Base-by-base conservation (phyloP, 164 flowering plant species). In the Vitis amurensis region DNA sequence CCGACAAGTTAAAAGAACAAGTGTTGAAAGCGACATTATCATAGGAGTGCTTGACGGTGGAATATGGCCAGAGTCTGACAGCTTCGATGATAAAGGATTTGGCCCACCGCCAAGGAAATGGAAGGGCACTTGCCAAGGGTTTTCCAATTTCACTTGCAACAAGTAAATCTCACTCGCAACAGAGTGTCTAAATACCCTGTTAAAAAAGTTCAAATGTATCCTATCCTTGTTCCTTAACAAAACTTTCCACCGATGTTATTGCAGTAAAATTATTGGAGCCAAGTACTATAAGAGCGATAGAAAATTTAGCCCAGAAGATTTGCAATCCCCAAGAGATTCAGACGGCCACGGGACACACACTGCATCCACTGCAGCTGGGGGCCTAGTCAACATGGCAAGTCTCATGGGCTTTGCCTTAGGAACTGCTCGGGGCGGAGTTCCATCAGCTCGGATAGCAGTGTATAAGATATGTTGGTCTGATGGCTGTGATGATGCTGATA, bases 131-230 rank as follows among this genome's bases (percentile, higher is more conserved):
- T 90, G 90, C 67, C 66, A 69, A 10, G 66, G 56, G 0, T 74
- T 79, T 1, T 50, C 59, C 15, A 79, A 85, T 53, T 86, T 87
- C 76, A 84, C 90, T 13, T 89, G 94, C 82, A 89, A 87, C 83
- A 87, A 83, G 93, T 87, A 78, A 71, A 9, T 44, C 17, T 55
- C 2, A 19, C 27, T 23, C 2, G 27, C 27, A 1, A 23, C 27
- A 23, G 2, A 23, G 27, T 23, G 27, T 23, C 27, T 23, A 23
- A 23, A 23, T 23, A 23, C 27, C 27, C 27, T 23, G 27, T 23
- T 23, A 0, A 1, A 23, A 23, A 23, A 23, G 27, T 23, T 23
- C 1, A 23, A 23, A 23, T 23, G 1, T 23, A 23, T 23, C 2
- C 27, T 23, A 23, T 23, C 27, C 27, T 23, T 23, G 2, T 23